Base-by-base conservation (phyloP, 2,329 filamentous ascomycete genomes). In the Exophiala viscosa region DNA sequence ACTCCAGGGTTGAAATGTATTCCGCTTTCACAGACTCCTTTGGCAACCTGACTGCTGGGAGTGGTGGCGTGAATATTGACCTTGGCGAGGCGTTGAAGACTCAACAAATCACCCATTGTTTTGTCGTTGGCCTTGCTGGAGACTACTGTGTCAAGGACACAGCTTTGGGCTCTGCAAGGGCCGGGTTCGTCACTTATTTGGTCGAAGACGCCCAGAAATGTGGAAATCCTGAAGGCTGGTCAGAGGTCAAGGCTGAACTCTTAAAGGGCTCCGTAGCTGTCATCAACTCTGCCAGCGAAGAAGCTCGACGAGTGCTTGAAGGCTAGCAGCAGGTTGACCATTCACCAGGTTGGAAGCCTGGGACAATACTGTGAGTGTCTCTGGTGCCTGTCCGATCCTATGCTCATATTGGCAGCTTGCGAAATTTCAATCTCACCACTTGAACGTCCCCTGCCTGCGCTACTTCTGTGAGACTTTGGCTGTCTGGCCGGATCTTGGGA, bases 131-230 rank as follows among this genome's bases (percentile, higher is more conserved):
- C 0, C 67, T 99, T 49, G 92, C 93, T 3, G 85, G 83, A 14
- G 93, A 97, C 70, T 96, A 88, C 69, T 99, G 93, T 68, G 91
- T 97, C 50, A 86, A 83, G 66, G 80, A 73, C 57, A 95, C 90
- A 13, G 92, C 91, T 0, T 70, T 90, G 45, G 88, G 96, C 75
- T 85, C 91, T 0, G 77, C 72, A 2, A 80, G 78, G 58, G 85
- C 87, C 62, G 92, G 91, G 0, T 96, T 93, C 66, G 74, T 70
- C 61, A 87, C 87, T 3, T 88, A 79, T 68, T 79, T 97, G 18
- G 75, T 97, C 3, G 82, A 85, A 62, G 89, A 97, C 64, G 90
- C 78, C 7, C 91, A 87, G 4, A 84, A 77, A 67, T 80, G 88
- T 3, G 90, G 96, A 1, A 80, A 87, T 67, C 74, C 78, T 6